Evolutionary conservation across 2,329 filamentous ascomycete genomes (phyloP), one percentile per base, ranked within the genome.

Genomic region (Fusarium concolor): DNA sequence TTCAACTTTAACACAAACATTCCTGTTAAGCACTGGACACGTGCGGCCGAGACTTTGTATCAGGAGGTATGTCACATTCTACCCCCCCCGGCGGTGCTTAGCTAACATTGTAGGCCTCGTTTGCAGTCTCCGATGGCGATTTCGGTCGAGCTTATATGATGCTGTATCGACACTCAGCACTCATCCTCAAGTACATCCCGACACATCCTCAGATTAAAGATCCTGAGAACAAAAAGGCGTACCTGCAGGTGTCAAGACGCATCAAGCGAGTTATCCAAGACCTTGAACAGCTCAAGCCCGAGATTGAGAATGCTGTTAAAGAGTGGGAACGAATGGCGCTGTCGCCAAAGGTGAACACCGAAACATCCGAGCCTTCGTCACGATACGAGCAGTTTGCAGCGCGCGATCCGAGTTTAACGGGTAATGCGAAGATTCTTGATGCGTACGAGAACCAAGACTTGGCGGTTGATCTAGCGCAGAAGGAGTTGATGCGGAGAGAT

Each of bases 61-160:
- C 91, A 93, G 79, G 92, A 97, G 87, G 94, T 96, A 72, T 50
- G 84, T 17, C 17, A 15, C 8, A 9, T 10, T 9, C 2, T 18
- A n/a, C n/a, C n/a, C n/a, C n/a, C n/a, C n/a, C n/a, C n/a, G n/a
- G n/a, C n/a, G n/a, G n/a, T n/a, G 17, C 20, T 10, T 6, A 24
- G 43, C 73, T 75, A 52, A 75, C 67, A 71, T 18, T 33, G 55
- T 75, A 97, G 92, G 94, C 93, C 20, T 85, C 88, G 51, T 93
- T 95, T 72, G 97, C 97, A 76, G 86, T 96, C 74, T 86, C 87
- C 41, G 95, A 98, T 79, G 90, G 91, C 74, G 94, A 97, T 79
- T 89, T 93, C 68, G 89, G 94, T 72, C 91, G 96, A 75, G 92
- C 95, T 6, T 99, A 97, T 78, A 86, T 97, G 55, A 89, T 98